Evolutionary conservation across 164 flowering plant species (phyloP), one percentile per base, ranked within the genome.

Genomic region (Malania oleifera): DNA sequence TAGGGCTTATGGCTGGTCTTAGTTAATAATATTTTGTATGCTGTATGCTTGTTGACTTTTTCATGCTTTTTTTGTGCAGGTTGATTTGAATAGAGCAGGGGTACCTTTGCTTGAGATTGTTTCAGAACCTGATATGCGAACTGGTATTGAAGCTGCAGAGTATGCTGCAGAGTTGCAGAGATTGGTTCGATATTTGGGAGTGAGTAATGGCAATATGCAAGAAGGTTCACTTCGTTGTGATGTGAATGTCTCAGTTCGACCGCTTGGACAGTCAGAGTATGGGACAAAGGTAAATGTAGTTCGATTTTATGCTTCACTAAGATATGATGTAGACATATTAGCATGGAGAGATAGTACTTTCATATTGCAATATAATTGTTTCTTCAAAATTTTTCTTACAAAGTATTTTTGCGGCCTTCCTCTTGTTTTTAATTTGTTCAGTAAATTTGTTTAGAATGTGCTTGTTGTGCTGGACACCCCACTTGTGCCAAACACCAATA

Each of bases 181-280:
- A 73, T 43, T 92, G 74, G 98, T 87, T 51, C 73, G 96, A 40
- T 92, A 81, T 72, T 71, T 92, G 75, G 98, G 89, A 45, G 81
- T 92, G 38, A 80, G 96, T 60, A 89, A 89, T 82, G 96, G 98
- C 11, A 89, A 92, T 73, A 89, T 84, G 96, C 93, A 92, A 63
- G 96, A 89, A 83, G 96, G 96, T 53, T 92, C 96, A 35, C 88
- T 92, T 60, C 91, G 96, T 45, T 92, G 96, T 72, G 96, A 91
- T 73, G 96, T 92, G 20, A 92, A 92, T 75, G 80, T 89, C 28
- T 92, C 98, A 3, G 74, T 89, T 49, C 82, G 98, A 35, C 95
- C 96, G 8, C 59, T 76, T 48, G 96, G 96, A 52, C 96, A 89
- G 57, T 44, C 23, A 24, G 72, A 86, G 61, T 89, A 82, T 82